Conservation (phyloP, 1,284 basidiomycete species). For the Malassezia vespertilionis region DNA sequence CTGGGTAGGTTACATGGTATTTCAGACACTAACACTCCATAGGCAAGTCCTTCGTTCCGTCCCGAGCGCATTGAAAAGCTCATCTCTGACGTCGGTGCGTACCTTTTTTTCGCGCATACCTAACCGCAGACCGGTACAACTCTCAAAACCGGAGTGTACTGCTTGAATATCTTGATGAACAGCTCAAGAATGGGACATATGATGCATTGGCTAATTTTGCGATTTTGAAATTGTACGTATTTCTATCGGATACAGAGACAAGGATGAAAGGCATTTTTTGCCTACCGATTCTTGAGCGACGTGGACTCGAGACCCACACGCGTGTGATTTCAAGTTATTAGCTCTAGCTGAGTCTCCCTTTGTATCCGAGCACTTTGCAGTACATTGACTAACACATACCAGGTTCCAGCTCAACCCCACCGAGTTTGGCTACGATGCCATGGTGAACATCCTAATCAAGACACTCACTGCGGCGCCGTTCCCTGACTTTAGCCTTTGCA, state of each 20-base stretch:
- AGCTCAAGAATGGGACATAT: conserved; percentile 77
- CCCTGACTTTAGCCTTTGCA: conserved; percentile 78
- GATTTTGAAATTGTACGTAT: conserved; percentile 66
- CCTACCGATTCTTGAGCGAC: conserved; percentile 2
- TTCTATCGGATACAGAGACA: not conserved
- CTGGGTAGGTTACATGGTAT: not conserved
- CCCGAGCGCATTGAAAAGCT: conserved; percentile 41
- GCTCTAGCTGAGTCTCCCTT: conserved; percentile 40
- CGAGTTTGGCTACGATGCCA: conserved; percentile 80
- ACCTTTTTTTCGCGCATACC: not conserved
- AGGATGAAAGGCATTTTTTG: not conserved
- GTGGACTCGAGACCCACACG: conserved; percentile 17
- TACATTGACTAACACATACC: conserved; percentile 2
- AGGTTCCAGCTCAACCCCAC: conserved; percentile 95
- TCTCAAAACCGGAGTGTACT: conserved; percentile 81
- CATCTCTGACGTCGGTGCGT: conserved; percentile 36
- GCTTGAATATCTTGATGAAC: conserved; percentile 86
- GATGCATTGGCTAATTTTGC: conserved; percentile 86
- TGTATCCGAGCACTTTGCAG: not conserved
- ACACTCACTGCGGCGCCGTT: conserved; percentile 70
- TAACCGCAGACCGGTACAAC: conserved; percentile 89
- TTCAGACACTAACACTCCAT: too few relatives aligned
- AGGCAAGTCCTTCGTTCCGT: conserved; percentile 24
- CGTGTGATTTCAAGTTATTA: conserved; percentile 32
- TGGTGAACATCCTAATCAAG: conserved; percentile 88